phyloP scores from a whole-genome alignment of 192 early-diverging fungal species.

The Lobosporangium transversale region DNA sequence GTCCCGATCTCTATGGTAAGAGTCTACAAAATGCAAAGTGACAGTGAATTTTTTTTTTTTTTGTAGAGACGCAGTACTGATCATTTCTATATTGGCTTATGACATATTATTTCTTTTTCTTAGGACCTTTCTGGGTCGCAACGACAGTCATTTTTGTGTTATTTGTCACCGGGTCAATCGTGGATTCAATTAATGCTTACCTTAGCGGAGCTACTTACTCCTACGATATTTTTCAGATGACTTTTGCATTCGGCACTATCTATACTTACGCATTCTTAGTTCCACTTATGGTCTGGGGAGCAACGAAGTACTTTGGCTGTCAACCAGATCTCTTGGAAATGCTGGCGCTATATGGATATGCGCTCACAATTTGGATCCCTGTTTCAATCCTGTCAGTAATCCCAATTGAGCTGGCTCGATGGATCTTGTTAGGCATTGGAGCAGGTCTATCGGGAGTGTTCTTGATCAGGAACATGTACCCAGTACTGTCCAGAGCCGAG shows the following conservation, averaged over 20 bases:
- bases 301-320: constrained; percentile 87
- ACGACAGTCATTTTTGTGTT: constrained; percentile 97
- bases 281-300: constrained; percentile 79
- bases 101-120: neutral
- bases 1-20: constrained; percentile 94
- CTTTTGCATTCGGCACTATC: constrained; percentile 82
- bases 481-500: constrained; percentile 74
- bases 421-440: constrained; percentile 81
- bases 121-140: constrained; percentile 97
- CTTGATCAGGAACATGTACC: constrained; percentile 65
- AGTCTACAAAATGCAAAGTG: neutral
- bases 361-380: constrained; percentile 93
- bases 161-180: constrained; percentile 93
- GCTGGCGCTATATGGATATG: constrained; percentile 90
- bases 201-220: constrained; percentile 63
- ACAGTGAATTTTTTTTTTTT: no score
- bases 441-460: constrained; percentile 79
- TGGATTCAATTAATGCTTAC: constrained; percentile 81
- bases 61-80: no score
- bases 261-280: constrained; percentile 83
- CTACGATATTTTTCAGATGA: constrained; percentile 85
- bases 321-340: constrained; percentile 88
- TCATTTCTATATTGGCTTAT: neutral
- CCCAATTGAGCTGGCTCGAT: constrained; percentile 83
- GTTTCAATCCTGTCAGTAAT: constrained; percentile 86